phyloP scores from a whole-genome alignment of 257 asterid species.

The Gentiana macrophylla region DNA sequence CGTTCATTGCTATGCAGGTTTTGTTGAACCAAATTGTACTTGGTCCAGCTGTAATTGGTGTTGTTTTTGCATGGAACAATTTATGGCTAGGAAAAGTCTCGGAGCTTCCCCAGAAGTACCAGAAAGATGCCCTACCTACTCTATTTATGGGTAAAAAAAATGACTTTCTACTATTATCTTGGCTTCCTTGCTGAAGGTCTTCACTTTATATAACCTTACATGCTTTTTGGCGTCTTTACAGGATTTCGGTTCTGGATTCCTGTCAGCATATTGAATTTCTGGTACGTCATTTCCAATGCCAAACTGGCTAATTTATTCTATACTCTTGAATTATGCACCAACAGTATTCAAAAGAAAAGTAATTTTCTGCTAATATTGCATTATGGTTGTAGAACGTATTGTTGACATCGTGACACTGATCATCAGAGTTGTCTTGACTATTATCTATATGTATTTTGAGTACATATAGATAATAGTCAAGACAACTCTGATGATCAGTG shows the following conservation, averaged over 20 bases:
- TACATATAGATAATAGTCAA: too few relatives aligned
- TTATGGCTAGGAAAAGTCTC: conserved; percentile 80
- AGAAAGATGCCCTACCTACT: conserved; percentile 83
- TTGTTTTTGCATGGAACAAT: conserved; percentile 86
- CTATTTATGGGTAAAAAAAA: conserved; percentile 47
- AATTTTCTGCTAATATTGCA: too few relatives aligned
- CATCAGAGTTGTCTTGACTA: too few relatives aligned
- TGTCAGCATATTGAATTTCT: conserved; percentile 78
- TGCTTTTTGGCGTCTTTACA: conserved; percentile 21
- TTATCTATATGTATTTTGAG: too few relatives aligned
- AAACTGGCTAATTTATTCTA: background rate
- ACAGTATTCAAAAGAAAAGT: too few relatives aligned
- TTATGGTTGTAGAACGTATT: too few relatives aligned
- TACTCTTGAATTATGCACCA: too few relatives aligned
- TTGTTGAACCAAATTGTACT: conserved; percentile 65
- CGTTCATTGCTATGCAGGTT: conserved; percentile 39
- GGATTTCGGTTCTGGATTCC: conserved; percentile 98
- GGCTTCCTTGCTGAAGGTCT: background rate
- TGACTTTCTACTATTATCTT: background rate
- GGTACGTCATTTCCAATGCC: conserved; percentile 38
- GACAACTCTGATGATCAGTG: too few relatives aligned
- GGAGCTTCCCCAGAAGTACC: conserved; percentile 82
- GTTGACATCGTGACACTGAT: too few relatives aligned
- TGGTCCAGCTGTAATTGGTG: conserved; percentile 79
- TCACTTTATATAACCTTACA: background rate